These are phyloP conservation scores for Rhododendron ovatum DNA, from an alignment of 148 eudicot species.

Conservation along the genomic window DNA sequence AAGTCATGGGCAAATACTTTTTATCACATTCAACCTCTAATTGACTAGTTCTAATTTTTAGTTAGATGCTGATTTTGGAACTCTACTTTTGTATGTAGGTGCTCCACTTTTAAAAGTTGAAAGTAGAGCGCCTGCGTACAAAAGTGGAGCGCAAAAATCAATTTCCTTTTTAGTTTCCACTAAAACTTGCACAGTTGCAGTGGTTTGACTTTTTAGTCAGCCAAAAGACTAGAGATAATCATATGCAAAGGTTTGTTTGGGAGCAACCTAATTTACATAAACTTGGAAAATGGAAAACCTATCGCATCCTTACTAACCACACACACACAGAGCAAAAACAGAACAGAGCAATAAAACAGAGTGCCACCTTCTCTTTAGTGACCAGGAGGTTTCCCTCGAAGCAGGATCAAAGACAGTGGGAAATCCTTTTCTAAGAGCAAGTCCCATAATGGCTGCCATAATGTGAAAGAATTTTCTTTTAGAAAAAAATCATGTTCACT, in stretches of 20 bases:
- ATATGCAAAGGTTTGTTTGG: background rate
- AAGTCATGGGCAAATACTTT: background rate
- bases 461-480: background rate
- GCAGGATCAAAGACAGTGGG: background rate
- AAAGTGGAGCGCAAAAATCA: too few species aligned
- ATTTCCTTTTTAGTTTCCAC: background rate
- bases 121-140: too few species aligned
- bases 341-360: background rate
- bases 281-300: background rate
- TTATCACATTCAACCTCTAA: background rate
- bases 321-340: background rate
- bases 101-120: too few species aligned
- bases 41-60: background rate
- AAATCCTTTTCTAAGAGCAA: background rate
- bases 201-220: background rate
- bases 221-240: background rate
- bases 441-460: background rate
- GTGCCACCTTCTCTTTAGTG: background rate
- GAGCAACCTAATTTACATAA: background rate
- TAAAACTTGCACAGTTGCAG: background rate
- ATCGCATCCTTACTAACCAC: background rate
- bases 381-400: background rate
- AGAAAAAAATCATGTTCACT: background rate
- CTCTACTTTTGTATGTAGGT: too few species aligned
- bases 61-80: too few species aligned